These are phyloP conservation scores for Aspergillus nidulans DNA, from an alignment of 495 filamentous ascomycete genomes.

Conservation along the genomic window DNA sequence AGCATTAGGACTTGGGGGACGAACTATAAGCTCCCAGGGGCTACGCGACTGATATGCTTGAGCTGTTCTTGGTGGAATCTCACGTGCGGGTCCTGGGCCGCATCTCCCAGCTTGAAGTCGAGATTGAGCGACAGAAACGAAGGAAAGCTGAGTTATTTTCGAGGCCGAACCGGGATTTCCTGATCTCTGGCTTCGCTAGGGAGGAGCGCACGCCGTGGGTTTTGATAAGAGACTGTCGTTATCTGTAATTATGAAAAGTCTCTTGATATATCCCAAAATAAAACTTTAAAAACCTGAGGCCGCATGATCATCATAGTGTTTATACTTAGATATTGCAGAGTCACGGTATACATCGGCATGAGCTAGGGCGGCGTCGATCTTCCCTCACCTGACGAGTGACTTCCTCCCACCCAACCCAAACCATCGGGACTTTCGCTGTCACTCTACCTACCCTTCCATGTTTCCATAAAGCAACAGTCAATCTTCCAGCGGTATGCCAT, in stretches of 20 bases:
- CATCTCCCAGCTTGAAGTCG: constrained; percentile 11
- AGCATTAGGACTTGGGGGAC: constrained; percentile 13
- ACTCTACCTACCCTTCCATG: neutral
- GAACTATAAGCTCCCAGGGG: constrained; percentile 8
- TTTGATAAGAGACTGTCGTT: neutral
- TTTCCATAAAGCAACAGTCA: neutral
- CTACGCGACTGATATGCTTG: constrained; percentile 16
- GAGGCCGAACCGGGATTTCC: constrained; percentile 19
- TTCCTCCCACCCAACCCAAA: neutral
- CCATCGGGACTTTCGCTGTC: neutral
- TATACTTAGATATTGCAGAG: neutral
- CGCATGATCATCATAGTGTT: neutral
- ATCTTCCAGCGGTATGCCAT: neutral
- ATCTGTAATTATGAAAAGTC: neutral
- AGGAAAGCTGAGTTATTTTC: constrained; percentile 17
- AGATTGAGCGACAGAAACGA: constrained; percentile 16
- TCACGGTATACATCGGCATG: neutral
- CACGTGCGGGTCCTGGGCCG: constrained; percentile 14
- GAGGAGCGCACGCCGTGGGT: constrained; percentile 21
- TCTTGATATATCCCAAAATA: neutral
- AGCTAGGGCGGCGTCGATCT: neutral
- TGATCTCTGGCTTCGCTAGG: constrained; percentile 15
- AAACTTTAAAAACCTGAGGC: neutral
- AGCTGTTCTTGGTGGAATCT: constrained; percentile 17
- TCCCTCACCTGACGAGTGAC: neutral